Percentiles rank a stretch among this genome's conserved stretches.
These are phyloP conservation scores for Stemphylium lycopersici DNA, from an alignment of 2,329 filamentous ascomycete genomes.

Conservation along the genomic window DNA sequence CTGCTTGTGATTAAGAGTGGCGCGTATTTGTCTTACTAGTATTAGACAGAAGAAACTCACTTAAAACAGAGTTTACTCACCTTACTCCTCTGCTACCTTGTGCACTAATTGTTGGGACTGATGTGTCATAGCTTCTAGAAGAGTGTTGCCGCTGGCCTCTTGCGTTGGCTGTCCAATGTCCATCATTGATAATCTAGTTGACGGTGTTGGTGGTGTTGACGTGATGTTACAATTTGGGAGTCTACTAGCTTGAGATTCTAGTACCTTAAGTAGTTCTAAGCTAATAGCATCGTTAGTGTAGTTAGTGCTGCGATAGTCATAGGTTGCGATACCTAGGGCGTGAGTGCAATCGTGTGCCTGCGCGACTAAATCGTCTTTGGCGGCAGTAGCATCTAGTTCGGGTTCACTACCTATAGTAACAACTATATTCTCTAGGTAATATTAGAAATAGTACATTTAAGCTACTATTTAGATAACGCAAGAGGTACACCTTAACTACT, in stretches of 20 bases:
- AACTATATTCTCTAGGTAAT: constrained; percentile 18
- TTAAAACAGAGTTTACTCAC: too few species aligned
- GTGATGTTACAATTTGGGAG: constrained; percentile 4
- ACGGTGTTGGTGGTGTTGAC: constrained; percentile 5
- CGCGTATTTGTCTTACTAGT: too few species aligned
- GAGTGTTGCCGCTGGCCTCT: not conserved
- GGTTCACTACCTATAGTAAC: constrained; percentile 17
- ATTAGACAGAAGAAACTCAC: too few species aligned
- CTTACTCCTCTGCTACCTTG: too few species aligned
- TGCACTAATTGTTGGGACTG: too few species aligned
- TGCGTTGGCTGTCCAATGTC: constrained; percentile 13
- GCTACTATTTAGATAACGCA: constrained; percentile 7
- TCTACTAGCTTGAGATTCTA: constrained; percentile 11
- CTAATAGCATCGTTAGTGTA: not conserved
- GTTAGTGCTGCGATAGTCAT: too few species aligned
- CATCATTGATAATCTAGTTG: constrained; percentile 12
- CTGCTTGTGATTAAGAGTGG: constrained; percentile 3
- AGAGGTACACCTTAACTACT: constrained; percentile 19
- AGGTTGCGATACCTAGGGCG: too few species aligned
- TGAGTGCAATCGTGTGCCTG: constrained; percentile 7
- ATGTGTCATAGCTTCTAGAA: too few species aligned
- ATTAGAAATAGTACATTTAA: constrained; percentile 17
- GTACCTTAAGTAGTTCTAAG: not conserved
- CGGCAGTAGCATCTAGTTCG: constrained; percentile 2
- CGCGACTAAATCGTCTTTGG: constrained; percentile 8